Base-by-base conservation (phyloP, 2,329 filamentous ascomycete genomes). In the Penicillium sp. region DNA sequence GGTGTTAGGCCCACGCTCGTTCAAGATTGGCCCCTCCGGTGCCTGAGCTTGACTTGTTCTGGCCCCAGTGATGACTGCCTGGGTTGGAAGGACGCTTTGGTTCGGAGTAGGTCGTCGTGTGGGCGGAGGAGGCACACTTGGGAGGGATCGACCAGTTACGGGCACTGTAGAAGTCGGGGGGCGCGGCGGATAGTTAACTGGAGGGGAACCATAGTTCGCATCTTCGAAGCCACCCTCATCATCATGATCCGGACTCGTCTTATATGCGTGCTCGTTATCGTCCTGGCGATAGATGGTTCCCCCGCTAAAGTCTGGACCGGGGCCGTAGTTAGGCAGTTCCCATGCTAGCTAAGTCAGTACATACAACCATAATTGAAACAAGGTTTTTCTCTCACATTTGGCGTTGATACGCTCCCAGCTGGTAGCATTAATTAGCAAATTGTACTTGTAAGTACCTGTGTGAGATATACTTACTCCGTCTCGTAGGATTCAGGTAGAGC, bases 371-470 rank as follows among this genome's bases (percentile, higher is more conserved):
- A 18, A 10, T 23, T 8, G 13, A 32, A 13, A 37, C 6, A 2
- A 13, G 15, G 5, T 3, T n/a, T 27, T 4, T 23, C 8, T 29
- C 51, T 42, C 6, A 54, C 51, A 54, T 18, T 54, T 49, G 10
- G 51, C 51, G 23, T 49, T 49, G 10, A 31, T 6, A 12, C 39
- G 46, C 23, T 54, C 51, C 51, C 51, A 54, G 8, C 51, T 54
- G 10, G 31, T 1, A 10, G n/a, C 5, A 18, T 31, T n/a, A 10
- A 31, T 49, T 49, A 49, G 46, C 15, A 2, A 12, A 15, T 25
- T 3, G 15, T 7, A 23, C 35, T 41, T 45, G 23, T 9, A 21
- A 27, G 9, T 27, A 8, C 3, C 21, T 10, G 12, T 3, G 3
- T 3, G 23, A 13, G 12, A 21, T 34, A 27, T 10, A 50, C 27